phyloP scores from a whole-genome alignment of 2,329 filamentous ascomycete species.

The Aspergillus piperis region DNA sequence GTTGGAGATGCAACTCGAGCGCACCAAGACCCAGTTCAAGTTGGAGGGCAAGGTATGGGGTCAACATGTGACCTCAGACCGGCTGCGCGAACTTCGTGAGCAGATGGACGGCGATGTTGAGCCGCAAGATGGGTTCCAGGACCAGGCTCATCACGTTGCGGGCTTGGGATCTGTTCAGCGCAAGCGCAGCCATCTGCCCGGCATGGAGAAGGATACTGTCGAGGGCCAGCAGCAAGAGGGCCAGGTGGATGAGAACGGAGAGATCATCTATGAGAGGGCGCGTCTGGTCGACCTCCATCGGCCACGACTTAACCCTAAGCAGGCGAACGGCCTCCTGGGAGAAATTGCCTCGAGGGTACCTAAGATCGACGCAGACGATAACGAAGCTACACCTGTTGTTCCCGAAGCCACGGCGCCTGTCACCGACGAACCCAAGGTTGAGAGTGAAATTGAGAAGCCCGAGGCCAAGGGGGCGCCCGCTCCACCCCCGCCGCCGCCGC shows the following conservation, averaged over 20 bases:
- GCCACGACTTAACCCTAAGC: constrained; percentile 62
- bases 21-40: constrained; percentile 97
- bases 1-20: constrained; percentile 90
- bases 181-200: constrained; percentile 48
- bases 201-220: constrained; percentile 39
- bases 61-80: constrained; percentile 84
- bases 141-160: constrained; percentile 63
- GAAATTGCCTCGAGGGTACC: constrained; percentile 76
- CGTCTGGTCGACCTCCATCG: constrained; percentile 72
- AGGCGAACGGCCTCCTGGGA: constrained; percentile 67
- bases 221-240: constrained; percentile 41
- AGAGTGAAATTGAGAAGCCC: constrained; percentile 12
- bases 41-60: constrained; percentile 91
- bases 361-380: constrained; percentile 62
- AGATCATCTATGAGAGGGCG: constrained; percentile 73
- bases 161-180: constrained; percentile 73
- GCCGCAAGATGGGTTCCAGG: constrained; percentile 51
- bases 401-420: constrained; percentile 59
- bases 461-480: constrained; percentile 15
- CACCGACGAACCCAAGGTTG: constrained; percentile 21
- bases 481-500: constrained; percentile 48
- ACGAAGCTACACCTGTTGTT: constrained; percentile 43
- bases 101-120: constrained; percentile 78
- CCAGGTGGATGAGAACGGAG: constrained; percentile 57
- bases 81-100: constrained; percentile 85